Conservation (phyloP, 768 basidiomycete genomes). For the Termitomyces sp. region DNA sequence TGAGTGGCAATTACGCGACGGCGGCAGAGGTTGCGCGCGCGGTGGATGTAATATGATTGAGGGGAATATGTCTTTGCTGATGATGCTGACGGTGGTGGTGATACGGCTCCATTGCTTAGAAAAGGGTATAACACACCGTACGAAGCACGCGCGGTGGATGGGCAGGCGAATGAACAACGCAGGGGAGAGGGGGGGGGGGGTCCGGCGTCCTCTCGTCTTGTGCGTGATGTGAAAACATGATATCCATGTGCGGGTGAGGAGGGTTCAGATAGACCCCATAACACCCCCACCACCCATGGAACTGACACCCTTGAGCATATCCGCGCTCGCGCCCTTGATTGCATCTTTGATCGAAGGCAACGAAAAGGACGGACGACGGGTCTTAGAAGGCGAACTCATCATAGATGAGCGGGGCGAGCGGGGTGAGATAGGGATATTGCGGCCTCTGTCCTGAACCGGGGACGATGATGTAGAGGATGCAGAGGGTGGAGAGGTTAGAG, state of each 20-base stretch:
- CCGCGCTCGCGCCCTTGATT: constrained; percentile 12
- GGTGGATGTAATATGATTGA: background rate
- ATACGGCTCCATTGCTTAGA: background rate
- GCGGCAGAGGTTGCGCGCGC: background rate
- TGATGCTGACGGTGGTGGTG: background rate
- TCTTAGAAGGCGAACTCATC: background rate
- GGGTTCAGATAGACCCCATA: constrained; percentile 1
- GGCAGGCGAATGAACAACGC: background rate
- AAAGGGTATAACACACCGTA: background rate
- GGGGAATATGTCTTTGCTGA: too few relatives aligned
- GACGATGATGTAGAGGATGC: background rate
- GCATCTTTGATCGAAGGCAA: constrained; percentile 12
- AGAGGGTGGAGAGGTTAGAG: background rate
- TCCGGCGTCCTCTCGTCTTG: too few relatives aligned
- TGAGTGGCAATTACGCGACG: background rate
- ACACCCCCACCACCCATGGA: constrained; percentile 9
- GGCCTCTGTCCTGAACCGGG: background rate
- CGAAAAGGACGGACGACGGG: constrained; percentile 13
- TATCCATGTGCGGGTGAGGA: background rate
- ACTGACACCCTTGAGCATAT: constrained; percentile 14
- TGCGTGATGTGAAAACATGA: too few relatives aligned
- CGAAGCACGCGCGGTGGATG: background rate
- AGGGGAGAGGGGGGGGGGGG: too few relatives aligned
- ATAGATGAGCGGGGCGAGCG: background rate
- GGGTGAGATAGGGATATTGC: background rate